Evolutionary conservation across 176 grass and related monocot species (phyloP), one percentile per base, ranked within the genome.

Genomic region (Phragmites australis): DNA sequence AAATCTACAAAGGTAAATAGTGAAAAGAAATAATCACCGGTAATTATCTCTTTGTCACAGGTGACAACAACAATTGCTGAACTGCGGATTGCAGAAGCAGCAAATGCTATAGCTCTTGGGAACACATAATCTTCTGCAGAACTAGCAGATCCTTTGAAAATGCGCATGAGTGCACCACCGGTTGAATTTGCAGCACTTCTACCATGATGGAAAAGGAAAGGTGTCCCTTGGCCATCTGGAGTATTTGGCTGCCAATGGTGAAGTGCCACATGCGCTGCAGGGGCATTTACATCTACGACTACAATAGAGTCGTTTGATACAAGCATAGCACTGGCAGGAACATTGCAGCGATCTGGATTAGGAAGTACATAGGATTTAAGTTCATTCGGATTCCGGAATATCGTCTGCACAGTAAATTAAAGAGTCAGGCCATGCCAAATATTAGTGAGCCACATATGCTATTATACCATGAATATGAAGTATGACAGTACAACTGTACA

Each of bases 191-290:
- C 72, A 46, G 69, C 60, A 81, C 79, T 68, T 87, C 89, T 91
- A 56, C 90, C 92, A 51, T 86, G 92, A 87, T 95, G 86, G 87
- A 99, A 98, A 68, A 93, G 88, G 82, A 95, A 99, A 81, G 96
- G 96, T 81, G 88, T 89, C 73, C 96, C 96, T 63, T 94, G 96
- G 37, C 92, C 96, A 83, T 99, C 92, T 60, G 96, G 96, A 81
- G 96, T 99, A 81, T 94, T 99, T 79, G 96, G 92, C 76, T 99
- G 96, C 96, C 92, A 99, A 47, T 81, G 88, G 79, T 99, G 96
- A 87, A 91, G 89, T 83, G 96, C 96, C 70, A 99, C 84, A 80
- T 87, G 82, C 3, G 92, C 92, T 32, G 92, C 86, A 54, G 96
- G 96, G n/a, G 55, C 88, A 67, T 87, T 85, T 76, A 50, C 70